phyloP scores from a whole-genome alignment of 2,329 filamentous ascomycete species.

The Colletotrichum kahawae region DNA sequence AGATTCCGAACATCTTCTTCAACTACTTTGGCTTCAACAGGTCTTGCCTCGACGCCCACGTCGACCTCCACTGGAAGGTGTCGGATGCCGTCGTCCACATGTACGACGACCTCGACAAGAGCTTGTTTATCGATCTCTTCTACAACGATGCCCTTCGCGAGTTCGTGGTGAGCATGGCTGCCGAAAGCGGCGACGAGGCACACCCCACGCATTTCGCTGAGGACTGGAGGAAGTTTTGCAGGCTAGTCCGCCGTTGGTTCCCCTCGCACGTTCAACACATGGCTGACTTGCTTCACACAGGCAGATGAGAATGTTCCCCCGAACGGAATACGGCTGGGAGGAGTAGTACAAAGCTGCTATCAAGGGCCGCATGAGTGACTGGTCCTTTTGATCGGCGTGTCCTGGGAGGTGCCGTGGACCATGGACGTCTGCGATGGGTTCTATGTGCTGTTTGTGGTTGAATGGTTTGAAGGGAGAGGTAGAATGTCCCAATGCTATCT shows the following conservation, averaged over 20 bases:
- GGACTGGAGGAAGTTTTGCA: background rate
- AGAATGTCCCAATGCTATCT: background rate
- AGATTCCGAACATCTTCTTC: background rate
- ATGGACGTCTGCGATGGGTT: background rate
- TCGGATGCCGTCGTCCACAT: background rate
- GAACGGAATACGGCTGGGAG: background rate
- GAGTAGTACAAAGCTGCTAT: background rate
- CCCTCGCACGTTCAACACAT: background rate
- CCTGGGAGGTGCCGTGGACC: background rate
- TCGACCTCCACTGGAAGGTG: background rate
- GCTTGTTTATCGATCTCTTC: background rate
- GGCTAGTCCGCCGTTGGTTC: background rate
- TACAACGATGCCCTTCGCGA: background rate
- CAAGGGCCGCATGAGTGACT: background rate
- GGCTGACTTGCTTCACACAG: background rate
- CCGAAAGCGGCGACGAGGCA: background rate
- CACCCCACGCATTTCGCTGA: background rate
- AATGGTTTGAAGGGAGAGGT: background rate
- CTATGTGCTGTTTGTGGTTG: background rate
- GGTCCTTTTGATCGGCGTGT: background rate
- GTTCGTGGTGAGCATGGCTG: background rate
- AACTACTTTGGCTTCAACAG: background rate
- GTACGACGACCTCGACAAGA: background rate
- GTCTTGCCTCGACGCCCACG: background rate
- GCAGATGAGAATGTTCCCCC: background rate